Evolutionary conservation across 768 basidiomycete species (phyloP), one percentile per base, ranked within the genome.

Genomic region (Fomitopsis pulvina): DNA sequence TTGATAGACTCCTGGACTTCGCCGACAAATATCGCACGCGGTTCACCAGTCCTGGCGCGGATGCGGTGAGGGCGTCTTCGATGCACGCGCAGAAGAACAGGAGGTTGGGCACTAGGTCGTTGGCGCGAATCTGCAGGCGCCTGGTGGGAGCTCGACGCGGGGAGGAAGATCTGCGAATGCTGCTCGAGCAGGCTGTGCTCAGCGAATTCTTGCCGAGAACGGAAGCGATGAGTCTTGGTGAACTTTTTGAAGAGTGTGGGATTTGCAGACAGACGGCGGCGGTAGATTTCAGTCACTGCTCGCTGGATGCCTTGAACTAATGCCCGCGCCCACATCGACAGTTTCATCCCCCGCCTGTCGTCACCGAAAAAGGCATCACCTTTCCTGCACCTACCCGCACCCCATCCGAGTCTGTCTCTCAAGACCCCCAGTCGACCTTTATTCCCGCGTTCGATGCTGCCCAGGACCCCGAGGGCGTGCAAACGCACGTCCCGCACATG

Each of bases 401-500:
- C 14, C 18, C 34, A 18, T 4, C 34, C 24, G 58, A 68, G 37
- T 64, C 65, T 14, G 62, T 62, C 14, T 67, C 63, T 11, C 66
- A 60, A 34, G 60, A 61, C 18, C 58, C 66, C 2, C 39, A 54
- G 1, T 44, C 69, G 5, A 73, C 72, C 1, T 51, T 48, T 2
- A 74, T 85, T 25, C 76, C 78, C 2, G 57, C 68, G 4, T 84
- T 84, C 59, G 68, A 80, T 41, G 50, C 68, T 16, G 52, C 64
- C 2, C 65, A 75, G 52, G 82, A 85, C 55, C 67, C 69, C 3
- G 75, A 76, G 30, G 82, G 83, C 12, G 72, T 68, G 10, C 71
- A 72, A 1, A 79, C 80, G 2, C 75, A 78, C 63, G 72, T 85
- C 1, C 83, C 83, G 14, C 72, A 81, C 54, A 83, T 83, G 81